Base-by-base conservation (phyloP, 2,329 filamentous ascomycete species). In the Fusarium guadeloupense region DNA sequence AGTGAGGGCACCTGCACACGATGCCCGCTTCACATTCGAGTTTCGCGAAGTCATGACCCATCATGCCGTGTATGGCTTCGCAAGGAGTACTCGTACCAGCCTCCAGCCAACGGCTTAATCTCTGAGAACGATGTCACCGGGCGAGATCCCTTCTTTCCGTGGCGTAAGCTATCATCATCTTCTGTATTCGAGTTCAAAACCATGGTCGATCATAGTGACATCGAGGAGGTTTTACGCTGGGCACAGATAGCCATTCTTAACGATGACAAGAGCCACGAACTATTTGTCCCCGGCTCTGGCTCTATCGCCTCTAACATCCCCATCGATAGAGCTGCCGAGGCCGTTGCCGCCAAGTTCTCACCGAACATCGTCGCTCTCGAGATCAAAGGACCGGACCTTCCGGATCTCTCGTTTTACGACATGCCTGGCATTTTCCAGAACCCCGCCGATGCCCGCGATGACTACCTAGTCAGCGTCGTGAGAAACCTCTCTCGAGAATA, bases 321-420 rank as follows among this genome's bases (percentile, higher is more conserved):
- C 1, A 70, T 72, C 37, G 62, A 70, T 38, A 63, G 69, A 8
- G 77, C 80, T 0, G 77, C 80, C 3, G 73, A 76, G 3, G 66
- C 73, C 3, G 80, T 81, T 0, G 75, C 85, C 6, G 86, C 89
- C 0, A 87, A 90, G 9, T 96, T 96, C 64, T 92, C 89, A 0
- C 93, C 93, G 0, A 97, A 97, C 62, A 83, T 93, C 0, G 88
- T 97, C 0, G 84, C 88, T 0, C 78, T 97, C 0, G 85, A 92
- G 46, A 92, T 97, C 21, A 86, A 86, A 0, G 89, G 89, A 0
- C 89, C 90, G 0, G 81, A 80, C 0, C 81, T 94, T 0, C 89
- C 91, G 0, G 87, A 91, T 6, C 72, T 97, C 0, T 92, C 89
- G 0, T 96, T 97, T 67, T 94, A 91, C 58, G 93, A 97, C 58